These are phyloP conservation scores for Botrytis fragariae DNA, from an alignment of 2,329 filamentous ascomycete genomes.

Conservation along the genomic window DNA sequence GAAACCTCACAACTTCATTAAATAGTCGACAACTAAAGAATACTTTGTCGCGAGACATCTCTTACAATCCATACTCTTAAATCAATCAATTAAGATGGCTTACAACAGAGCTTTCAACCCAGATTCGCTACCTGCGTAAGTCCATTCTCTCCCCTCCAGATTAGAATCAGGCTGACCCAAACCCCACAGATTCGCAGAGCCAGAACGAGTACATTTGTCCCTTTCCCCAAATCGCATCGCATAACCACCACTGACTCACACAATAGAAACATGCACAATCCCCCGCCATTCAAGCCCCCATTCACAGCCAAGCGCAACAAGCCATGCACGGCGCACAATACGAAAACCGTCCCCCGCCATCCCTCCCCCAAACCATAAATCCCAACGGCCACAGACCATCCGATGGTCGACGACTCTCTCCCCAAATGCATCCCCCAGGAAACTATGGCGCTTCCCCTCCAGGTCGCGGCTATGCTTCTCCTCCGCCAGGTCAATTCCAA, in stretches of 20 bases:
- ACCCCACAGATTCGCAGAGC: slow-evolving; percentile 50
- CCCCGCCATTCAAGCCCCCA: background rate
- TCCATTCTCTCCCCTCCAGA: slow-evolving; percentile 25
- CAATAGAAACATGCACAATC: slow-evolving; percentile 19
- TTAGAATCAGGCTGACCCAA: slow-evolving; percentile 22
- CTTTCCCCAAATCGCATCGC: background rate
- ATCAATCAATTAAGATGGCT: slow-evolving; percentile 62
- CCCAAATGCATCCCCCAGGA: slow-evolving; percentile 31
- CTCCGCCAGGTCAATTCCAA: slow-evolving; percentile 43
- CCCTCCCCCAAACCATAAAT: slow-evolving; percentile 19
- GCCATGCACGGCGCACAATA: slow-evolving; percentile 30
- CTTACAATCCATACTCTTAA: background rate
- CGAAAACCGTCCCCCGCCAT: slow-evolving; percentile 35
- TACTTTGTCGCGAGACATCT: background rate
- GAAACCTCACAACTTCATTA: background rate
- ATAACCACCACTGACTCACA: background rate
- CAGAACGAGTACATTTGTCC: slow-evolving; percentile 42
- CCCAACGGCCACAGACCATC: slow-evolving; percentile 23
- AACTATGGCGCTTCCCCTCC: slow-evolving; percentile 40
- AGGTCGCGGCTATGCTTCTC: slow-evolving; percentile 44
- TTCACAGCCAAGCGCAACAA: slow-evolving; percentile 28
- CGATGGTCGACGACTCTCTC: slow-evolving; percentile 29
- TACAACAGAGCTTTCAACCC: slow-evolving; percentile 94
- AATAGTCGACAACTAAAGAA: background rate
- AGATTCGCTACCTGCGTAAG: slow-evolving; percentile 88